These are phyloP conservation scores for Cercospora janseana DNA, from an alignment of 2,329 filamentous ascomycete species.

Conservation along the genomic window DNA sequence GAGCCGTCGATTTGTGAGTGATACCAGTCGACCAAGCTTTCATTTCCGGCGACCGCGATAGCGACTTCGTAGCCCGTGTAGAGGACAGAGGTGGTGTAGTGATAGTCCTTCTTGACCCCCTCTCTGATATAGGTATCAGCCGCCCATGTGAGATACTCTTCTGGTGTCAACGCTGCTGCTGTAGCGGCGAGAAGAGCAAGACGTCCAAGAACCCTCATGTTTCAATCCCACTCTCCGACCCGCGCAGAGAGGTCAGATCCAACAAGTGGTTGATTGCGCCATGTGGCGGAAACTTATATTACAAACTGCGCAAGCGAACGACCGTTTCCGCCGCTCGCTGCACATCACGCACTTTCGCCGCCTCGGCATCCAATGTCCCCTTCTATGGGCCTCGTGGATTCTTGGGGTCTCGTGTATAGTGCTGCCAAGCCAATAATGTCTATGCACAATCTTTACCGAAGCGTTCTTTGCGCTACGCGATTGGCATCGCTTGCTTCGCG, in stretches of 20 bases:
- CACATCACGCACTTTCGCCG: too few species aligned
- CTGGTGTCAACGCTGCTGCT: slow-evolving; percentile 17
- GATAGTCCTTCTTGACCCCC: slow-evolving; percentile 20
- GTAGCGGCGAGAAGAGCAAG: slow-evolving; percentile 5
- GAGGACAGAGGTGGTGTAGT: slow-evolving; percentile 23
- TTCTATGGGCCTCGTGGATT: too few species aligned
- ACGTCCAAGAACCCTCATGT: slow-evolving; percentile 14
- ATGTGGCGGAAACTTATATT: neutral
- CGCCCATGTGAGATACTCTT: slow-evolving; percentile 19
- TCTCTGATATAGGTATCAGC: slow-evolving; percentile 22
- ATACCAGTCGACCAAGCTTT: slow-evolving; percentile 26
- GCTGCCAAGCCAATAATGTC: slow-evolving; percentile 8
- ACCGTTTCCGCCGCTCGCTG: too few species aligned
- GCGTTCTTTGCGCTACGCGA: neutral
- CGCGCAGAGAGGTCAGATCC: neutral
- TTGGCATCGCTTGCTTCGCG: slow-evolving; percentile 10
- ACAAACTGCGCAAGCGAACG: neutral
- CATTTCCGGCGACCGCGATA: slow-evolving; percentile 19
- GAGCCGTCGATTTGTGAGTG: slow-evolving; percentile 38
- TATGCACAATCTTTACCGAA: neutral
- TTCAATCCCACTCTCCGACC: neutral
- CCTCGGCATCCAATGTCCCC: too few species aligned
- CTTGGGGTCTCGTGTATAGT: slow-evolving; percentile 9
- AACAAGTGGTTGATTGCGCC: slow-evolving; percentile 2
- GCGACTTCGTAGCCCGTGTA: slow-evolving; percentile 24